Evolutionary conservation across 345 rosid genomes (phyloP).

Genomic region (Arabis hirsuta): DNA sequence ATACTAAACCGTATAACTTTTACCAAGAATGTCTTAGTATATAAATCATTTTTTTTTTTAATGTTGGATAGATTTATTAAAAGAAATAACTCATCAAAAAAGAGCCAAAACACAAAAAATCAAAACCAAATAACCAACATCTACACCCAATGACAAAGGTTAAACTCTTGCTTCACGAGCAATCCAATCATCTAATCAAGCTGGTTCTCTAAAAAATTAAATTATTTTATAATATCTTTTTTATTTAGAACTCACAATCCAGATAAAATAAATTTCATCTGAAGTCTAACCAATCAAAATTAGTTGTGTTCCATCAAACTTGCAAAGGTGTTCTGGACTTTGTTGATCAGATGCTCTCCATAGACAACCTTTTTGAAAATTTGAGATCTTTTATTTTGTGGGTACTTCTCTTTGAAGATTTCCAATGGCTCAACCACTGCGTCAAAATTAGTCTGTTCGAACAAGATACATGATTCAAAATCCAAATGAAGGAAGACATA

Average conservation of each 20-base stretch:
- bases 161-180: too few species aligned
- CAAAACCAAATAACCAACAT: too few species aligned
- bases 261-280: neutral
- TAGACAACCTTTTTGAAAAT: slow-evolving; percentile 58
- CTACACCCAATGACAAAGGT: too few species aligned
- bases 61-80: too few species aligned
- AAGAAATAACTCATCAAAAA: too few species aligned
- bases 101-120: too few species aligned
- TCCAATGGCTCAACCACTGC: slow-evolving; percentile 75
- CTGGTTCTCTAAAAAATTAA: neutral
- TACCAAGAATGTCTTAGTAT: neutral
- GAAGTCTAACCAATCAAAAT: neutral
- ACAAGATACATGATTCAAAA: neutral
- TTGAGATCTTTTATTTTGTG: slow-evolving; percentile 38
- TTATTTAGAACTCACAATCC: too few species aligned
- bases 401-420: slow-evolving; percentile 51
- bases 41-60: neutral
- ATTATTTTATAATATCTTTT: too few species aligned
- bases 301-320: slow-evolving; percentile 11
- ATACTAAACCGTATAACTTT: too few species aligned
- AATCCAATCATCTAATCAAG: too few species aligned
- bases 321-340: slow-evolving; percentile 63
- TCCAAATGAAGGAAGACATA: neutral
- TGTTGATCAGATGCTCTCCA: slow-evolving; percentile 74
- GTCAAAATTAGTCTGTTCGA: slow-evolving; percentile 62